These are phyloP conservation scores for Penicillium ucsense DNA, from an alignment of 495 filamentous ascomycete genomes.

Conservation along the genomic window DNA sequence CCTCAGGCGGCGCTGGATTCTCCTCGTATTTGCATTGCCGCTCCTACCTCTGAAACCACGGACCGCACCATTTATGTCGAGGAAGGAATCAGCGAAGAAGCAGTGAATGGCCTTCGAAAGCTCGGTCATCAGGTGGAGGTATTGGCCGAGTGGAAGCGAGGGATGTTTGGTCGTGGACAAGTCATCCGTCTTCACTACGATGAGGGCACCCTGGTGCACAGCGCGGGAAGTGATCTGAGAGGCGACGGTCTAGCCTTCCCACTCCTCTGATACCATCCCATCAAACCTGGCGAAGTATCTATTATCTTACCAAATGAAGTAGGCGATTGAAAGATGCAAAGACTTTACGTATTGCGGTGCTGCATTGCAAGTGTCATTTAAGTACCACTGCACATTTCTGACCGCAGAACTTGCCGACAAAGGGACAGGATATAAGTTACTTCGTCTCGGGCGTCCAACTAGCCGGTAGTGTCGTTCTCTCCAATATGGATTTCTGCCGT, in stretches of 20 bases:
- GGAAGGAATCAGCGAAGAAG: slow-evolving; percentile 65
- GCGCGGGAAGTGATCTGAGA: slow-evolving; percentile 76
- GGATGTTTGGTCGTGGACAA: slow-evolving; percentile 83
- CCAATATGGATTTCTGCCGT: too few relatives aligned
- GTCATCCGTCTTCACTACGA: slow-evolving; percentile 70
- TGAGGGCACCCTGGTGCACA: slow-evolving; percentile 62
- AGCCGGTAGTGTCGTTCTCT: too few relatives aligned
- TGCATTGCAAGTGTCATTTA: too few relatives aligned
- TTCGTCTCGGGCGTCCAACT: too few relatives aligned
- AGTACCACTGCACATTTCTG: too few relatives aligned
- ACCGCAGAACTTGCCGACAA: too few relatives aligned
- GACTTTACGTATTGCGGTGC: too few relatives aligned
- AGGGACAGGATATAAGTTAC: too few relatives aligned
- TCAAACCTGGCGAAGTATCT: neutral
- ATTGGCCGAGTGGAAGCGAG: slow-evolving; percentile 54
- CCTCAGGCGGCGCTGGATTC: slow-evolving; percentile 89
- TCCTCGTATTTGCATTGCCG: slow-evolving; percentile 75
- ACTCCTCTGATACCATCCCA: slow-evolving; percentile 8
- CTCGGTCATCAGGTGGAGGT: slow-evolving; percentile 70
- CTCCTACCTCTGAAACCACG: slow-evolving; percentile 43
- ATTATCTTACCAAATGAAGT: too few relatives aligned
- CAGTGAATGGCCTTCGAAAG: slow-evolving; percentile 52
- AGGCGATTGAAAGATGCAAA: too few relatives aligned
- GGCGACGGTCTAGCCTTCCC: slow-evolving; percentile 82
- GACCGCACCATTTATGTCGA: slow-evolving; percentile 66